Conservation (phyloP, 495 filamentous ascomycete genomes). For the Podospora anserina region DNA sequence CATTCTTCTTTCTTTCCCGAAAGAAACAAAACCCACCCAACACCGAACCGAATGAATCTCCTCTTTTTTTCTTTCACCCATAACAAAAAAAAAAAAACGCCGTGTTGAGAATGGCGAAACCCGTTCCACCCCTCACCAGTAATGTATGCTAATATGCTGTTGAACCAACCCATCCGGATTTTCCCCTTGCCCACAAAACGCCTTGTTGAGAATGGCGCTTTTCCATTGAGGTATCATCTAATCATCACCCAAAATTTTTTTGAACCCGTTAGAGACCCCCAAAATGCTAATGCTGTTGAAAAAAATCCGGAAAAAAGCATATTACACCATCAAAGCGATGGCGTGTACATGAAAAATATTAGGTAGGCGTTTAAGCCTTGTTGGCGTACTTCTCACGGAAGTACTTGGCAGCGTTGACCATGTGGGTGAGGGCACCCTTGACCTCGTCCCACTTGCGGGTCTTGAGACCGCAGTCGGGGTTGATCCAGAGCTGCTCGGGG, state of each 20-base stretch:
- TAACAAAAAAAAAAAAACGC: conserved; percentile 1
- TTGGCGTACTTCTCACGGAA: conserved; percentile 80
- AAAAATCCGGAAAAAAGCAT: conserved; percentile 32
- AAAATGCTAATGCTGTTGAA: conserved; percentile 42
- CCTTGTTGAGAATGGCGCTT: conserved; percentile 38
- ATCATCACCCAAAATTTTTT: conserved; percentile 27
- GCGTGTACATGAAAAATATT: conserved; percentile 4
- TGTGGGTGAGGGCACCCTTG: conserved; percentile 84
- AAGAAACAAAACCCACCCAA: conserved; percentile 9
- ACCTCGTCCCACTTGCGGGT: conserved; percentile 96
- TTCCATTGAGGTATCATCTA: conserved; percentile 35
- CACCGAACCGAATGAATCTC: conserved; percentile 9
- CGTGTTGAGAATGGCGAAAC: conserved; percentile 2
- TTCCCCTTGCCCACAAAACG: conserved; percentile 27
- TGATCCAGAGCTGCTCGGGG: conserved; percentile 95
- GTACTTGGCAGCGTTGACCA: conserved; percentile 95
- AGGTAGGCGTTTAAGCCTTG: conserved; percentile 29
- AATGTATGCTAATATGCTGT: conserved; percentile 11
- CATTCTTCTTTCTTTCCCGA: neutral
- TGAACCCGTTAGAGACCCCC: conserved; percentile 33
- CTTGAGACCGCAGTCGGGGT: conserved; percentile 98
- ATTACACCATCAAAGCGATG: conserved; percentile 15
- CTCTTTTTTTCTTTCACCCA: neutral
- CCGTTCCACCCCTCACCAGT: conserved; percentile 1
- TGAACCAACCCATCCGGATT: conserved; percentile 12